These are phyloP conservation scores for Sergeia podlipaevii DNA, from an alignment of 208 protist species.

Conservation along the genomic window DNA sequence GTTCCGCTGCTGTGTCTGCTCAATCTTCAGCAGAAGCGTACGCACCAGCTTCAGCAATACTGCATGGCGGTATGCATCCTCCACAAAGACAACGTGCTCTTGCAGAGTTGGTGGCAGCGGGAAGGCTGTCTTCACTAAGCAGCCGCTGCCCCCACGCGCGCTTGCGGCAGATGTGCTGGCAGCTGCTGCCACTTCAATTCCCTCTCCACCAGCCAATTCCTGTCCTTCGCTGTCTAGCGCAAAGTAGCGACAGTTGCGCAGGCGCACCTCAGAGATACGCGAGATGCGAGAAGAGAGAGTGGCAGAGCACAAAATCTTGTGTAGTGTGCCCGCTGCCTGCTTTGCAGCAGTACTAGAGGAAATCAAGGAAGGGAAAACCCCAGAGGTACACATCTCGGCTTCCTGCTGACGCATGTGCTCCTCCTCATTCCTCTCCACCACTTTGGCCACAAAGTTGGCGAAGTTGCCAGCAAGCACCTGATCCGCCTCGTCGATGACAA, in stretches of 20 bases:
- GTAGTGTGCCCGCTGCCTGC: conserved; percentile 18
- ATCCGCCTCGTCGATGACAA: conserved; percentile 90
- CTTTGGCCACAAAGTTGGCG: conserved; percentile 68
- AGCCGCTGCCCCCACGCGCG: conserved; percentile 1
- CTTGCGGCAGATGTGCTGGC: conserved; percentile 6
- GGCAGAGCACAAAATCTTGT: conserved; percentile 89
- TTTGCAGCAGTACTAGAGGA: background rate
- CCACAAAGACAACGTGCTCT: conserved; percentile 83
- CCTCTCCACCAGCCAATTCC: conserved; percentile 23
- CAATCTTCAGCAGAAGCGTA: conserved; percentile 42
- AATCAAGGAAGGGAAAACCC: background rate
- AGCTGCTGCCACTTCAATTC: conserved; percentile 12
- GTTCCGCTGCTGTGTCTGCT: conserved; percentile 9
- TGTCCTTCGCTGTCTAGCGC: conserved; percentile 67
- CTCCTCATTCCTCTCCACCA: conserved; percentile 71
- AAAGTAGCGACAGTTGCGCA: conserved; percentile 85
- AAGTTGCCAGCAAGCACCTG: conserved; percentile 83
- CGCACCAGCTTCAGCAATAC: conserved; percentile 82
- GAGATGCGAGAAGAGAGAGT: conserved; percentile 85
- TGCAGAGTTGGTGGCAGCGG: conserved; percentile 80
- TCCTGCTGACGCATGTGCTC: conserved; percentile 28
- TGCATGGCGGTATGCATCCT: conserved; percentile 76
- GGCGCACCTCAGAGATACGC: conserved; percentile 74
- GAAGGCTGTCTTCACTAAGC: conserved; percentile 53
- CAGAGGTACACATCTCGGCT: conserved; percentile 2